Evolutionary conservation across 1,139 yeast species (phyloP).

Genomic region (Diutina siamensis): DNA sequence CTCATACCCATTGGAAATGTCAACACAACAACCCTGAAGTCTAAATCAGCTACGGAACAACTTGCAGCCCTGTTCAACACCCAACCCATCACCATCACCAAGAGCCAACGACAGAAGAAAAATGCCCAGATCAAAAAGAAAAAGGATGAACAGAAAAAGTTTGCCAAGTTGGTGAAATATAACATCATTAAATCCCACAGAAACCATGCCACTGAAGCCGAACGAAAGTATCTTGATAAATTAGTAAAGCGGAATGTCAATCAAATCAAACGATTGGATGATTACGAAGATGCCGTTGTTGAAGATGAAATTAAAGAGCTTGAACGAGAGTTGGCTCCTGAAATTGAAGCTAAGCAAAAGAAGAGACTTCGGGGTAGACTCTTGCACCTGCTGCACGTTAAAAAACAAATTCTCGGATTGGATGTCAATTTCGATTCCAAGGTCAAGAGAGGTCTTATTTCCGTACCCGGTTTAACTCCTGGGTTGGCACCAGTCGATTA

Average conservation of each 20-base stretch:
- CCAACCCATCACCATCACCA: conserved; percentile 16
- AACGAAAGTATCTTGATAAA: conserved; percentile 35
- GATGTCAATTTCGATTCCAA: conserved; percentile 16
- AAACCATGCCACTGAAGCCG: conserved; percentile 23
- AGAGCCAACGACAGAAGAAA: conserved; percentile 18
- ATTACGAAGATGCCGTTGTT: conserved; percentile 29
- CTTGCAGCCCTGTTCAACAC: conserved; percentile 10
- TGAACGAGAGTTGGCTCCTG: conserved; percentile 22
- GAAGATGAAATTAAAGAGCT: conserved; percentile 28
- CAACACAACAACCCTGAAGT: conserved; percentile 7
- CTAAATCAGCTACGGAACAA: conserved; percentile 15
- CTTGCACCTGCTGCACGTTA: conserved; percentile 7
- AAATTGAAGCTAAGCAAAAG: conserved; percentile 19
- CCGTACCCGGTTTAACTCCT: conserved; percentile 76
- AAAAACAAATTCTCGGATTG: neutral
- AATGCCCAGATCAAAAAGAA: conserved; percentile 26
- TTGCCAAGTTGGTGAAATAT: conserved; percentile 40
- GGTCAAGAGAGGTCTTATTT: too few relatives aligned
- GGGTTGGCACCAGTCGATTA: conserved; percentile 85
- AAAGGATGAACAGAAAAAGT: conserved; percentile 24
- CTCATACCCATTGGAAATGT: conserved; percentile 26
- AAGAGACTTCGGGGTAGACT: conserved; percentile 7
- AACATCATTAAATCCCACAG: conserved; percentile 36
- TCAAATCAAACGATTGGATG: conserved; percentile 32
- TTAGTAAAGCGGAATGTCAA: conserved; percentile 39